A percentile compares a stretch with the other conserved stretches of the same genome.
Conservation (phyloP, 164 flowering plant genomes). For the Vitis vinifera region DNA sequence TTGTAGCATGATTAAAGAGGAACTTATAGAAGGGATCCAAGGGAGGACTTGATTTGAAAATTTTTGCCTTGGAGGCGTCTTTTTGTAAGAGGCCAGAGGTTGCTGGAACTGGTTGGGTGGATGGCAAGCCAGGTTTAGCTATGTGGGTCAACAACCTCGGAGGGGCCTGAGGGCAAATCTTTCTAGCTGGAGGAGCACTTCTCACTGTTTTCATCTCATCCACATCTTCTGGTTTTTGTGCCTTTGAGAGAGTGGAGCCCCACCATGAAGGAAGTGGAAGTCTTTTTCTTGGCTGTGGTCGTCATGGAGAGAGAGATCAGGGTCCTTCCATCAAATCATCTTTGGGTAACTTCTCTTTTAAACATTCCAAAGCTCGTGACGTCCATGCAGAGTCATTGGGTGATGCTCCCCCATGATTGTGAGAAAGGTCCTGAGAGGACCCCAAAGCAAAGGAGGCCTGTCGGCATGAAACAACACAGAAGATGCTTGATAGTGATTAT, state of each 20-base stretch:
- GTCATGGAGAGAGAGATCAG: conserved; percentile 16
- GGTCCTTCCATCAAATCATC: conserved; percentile 21
- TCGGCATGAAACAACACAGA: conserved; percentile 29
- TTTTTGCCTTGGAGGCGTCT: conserved; percentile 5
- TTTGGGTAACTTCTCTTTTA: conserved; percentile 40
- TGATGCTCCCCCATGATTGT: conserved; percentile 32
- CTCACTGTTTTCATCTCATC: conserved; percentile 13
- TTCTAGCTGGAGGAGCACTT: conserved; percentile 41
- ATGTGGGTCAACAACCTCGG: conserved; percentile 23
- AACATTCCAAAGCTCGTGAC: conserved; percentile 35
- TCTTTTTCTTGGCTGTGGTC: conserved; percentile 43
- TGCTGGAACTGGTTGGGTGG: conserved; percentile 11
- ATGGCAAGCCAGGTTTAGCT: conserved; percentile 1
- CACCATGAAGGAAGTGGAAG: conserved; percentile 57
- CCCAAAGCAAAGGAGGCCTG: conserved; percentile 28
- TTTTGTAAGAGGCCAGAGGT: conserved; percentile 5
- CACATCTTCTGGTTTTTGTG: conserved; percentile 31
- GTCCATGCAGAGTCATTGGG: conserved; percentile 31
- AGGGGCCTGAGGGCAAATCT: conserved; percentile 10
- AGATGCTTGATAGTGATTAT: conserved; percentile 23
- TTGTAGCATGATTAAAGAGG: conserved; percentile 16
- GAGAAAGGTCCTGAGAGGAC: conserved; percentile 28
- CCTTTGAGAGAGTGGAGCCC: conserved; percentile 35
- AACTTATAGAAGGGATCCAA: conserved; percentile 12
- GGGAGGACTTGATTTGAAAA: conserved; percentile 12